Percentiles rank a stretch among this genome's conserved stretches.
Evolutionary conservation across 495 filamentous ascomycete species (phyloP).

Genomic region (Podospora conica): DNA sequence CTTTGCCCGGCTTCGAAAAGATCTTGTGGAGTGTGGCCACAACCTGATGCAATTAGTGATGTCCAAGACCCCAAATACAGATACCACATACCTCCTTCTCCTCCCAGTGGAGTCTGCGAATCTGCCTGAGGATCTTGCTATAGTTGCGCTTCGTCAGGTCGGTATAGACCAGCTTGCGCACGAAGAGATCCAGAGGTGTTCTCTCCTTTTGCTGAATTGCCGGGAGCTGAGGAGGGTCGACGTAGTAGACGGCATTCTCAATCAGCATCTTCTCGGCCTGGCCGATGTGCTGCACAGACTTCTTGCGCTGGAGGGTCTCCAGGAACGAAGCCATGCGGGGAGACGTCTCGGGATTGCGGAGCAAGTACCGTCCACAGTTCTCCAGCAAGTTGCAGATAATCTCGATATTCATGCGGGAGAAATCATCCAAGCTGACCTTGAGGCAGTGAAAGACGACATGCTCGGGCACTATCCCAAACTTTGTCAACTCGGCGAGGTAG

Average conservation of each 20-base stretch:
- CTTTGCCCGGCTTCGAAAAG: constrained; percentile 91
- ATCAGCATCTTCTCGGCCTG: constrained; percentile 97
- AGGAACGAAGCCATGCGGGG: constrained; percentile 90
- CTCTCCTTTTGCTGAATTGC: constrained; percentile 96
- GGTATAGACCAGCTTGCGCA: constrained; percentile 82
- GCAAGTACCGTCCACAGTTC: constrained; percentile 90
- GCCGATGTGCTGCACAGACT: constrained; percentile 86
- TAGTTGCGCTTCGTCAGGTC: constrained; percentile 94
- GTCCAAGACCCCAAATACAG: constrained; percentile 3
- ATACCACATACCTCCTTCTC: constrained; percentile 61
- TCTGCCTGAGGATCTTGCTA: constrained; percentile 83
- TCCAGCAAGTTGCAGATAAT: constrained; percentile 97
- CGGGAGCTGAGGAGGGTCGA: constrained; percentile 87
- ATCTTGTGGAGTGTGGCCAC: constrained; percentile 81
- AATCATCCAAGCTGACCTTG: constrained; percentile 95
- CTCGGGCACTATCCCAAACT: constrained; percentile 96
- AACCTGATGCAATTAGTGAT: constrained; percentile 41
- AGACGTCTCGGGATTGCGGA: constrained; percentile 89
- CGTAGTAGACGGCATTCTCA: constrained; percentile 97
- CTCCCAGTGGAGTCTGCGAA: constrained; percentile 96
- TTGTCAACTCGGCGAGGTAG: constrained; percentile 94
- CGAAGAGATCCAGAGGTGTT: constrained; percentile 84
- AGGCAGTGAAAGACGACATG: constrained; percentile 99
- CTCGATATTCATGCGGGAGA: constrained; percentile 97
- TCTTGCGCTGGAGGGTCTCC: constrained; percentile 93